Evolutionary conservation across 306 rosid genomes (phyloP).

Genomic region (Dicorynia guianensis): DNA sequence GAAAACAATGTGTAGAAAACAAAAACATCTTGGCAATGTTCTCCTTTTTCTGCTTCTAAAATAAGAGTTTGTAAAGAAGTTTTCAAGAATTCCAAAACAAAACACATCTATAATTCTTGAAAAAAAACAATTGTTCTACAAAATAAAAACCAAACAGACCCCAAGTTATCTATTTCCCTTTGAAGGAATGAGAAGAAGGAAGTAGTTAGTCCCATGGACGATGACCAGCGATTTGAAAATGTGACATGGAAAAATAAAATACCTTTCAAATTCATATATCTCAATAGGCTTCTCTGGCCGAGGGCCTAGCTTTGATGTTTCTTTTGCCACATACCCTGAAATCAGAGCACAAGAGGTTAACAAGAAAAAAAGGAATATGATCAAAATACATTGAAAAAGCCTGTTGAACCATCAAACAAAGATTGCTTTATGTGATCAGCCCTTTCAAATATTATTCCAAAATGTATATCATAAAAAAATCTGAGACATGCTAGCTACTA

Average conservation of each 20-base stretch:
- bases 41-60: too few relatives aligned
- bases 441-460: conserved; percentile 12
- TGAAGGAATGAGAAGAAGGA: conserved; percentile 11
- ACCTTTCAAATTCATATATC: conserved; percentile 97
- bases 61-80: too few relatives aligned
- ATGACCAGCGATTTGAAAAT: background rate
- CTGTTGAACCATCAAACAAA: background rate
- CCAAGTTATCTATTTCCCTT: background rate
- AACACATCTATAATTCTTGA: too few relatives aligned
- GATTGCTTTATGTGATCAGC: conserved; percentile 1
- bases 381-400: background rate
- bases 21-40: too few relatives aligned
- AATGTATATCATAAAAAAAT: conserved; percentile 4
- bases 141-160: too few relatives aligned
- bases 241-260: conserved; percentile 35
- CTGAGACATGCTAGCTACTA: background rate
- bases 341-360: conserved; percentile 39
- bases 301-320: conserved; percentile 85
- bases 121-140: too few relatives aligned
- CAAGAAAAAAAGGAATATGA: background rate
- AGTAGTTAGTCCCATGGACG: conserved; percentile 3
- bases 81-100: too few relatives aligned
- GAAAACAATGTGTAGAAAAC: too few relatives aligned
- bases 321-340: conserved; percentile 79
- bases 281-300: conserved; percentile 94